phyloP scores from a whole-genome alignment of 768 basidiomycete genomes.

The Suillus paluster region DNA sequence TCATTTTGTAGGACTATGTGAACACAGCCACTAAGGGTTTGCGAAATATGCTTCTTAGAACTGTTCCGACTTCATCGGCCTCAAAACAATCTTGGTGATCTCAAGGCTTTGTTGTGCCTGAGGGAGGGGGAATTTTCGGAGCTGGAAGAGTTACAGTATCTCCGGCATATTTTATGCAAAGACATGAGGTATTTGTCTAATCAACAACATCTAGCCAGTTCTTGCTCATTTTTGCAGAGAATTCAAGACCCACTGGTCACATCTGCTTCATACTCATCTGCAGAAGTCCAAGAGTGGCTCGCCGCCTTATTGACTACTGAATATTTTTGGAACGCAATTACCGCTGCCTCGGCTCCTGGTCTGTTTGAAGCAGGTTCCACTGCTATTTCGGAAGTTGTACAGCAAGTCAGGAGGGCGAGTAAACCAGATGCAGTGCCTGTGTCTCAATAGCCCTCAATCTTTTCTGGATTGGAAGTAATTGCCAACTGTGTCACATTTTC shows the following conservation, averaged over 20 bases:
- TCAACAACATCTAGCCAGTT: neutral
- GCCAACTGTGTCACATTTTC: constrained; percentile 3
- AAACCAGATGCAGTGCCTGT: neutral
- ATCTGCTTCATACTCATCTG: neutral
- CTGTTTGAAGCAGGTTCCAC: neutral
- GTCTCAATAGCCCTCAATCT: constrained; percentile 9
- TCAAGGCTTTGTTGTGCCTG: neutral
- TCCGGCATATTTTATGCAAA: neutral
- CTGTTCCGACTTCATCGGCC: neutral
- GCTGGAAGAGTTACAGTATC: neutral
- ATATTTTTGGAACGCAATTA: neutral
- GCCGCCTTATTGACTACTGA: neutral
- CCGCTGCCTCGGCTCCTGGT: neutral
- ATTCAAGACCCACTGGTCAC: neutral
- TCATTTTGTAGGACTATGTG: no score
- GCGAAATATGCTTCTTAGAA: neutral
- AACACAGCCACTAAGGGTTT: neutral
- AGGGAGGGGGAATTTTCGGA: neutral
- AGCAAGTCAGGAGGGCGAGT: neutral
- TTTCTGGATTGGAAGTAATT: constrained; percentile 9
- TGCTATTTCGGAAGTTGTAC: neutral
- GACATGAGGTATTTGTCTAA: neutral
- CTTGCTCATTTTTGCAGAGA: neutral
- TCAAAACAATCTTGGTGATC: neutral
- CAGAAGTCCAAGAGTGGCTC: neutral